Evolutionary conservation across 2,329 filamentous ascomycete species (phyloP), one percentile per base, ranked within the genome.

Genomic region (Sporothrix humicola): DNA sequence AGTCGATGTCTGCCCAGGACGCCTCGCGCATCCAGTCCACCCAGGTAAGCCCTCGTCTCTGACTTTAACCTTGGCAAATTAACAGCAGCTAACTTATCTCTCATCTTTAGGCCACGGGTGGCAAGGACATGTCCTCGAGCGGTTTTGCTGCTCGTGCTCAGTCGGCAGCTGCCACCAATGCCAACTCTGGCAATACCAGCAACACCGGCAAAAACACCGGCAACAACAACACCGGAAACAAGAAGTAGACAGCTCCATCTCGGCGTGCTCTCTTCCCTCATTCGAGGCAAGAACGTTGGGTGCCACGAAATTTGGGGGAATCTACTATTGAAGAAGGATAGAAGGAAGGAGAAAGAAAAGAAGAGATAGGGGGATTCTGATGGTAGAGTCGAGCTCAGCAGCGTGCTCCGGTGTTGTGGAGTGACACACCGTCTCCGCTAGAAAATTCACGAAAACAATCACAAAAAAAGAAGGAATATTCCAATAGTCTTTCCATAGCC

Each of bases 61-160:
- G 4, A 46, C 6, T 8, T 15, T 6, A 12, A 13, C 15, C 42
- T 48, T 42, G 12, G 10, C 13, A 2, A 12, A 20, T 8, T 8
- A 10, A 10, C 4, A 26, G 15, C n/a, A 20, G 7, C 13, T 44
- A 37, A 61, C 31, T 7, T 15, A 23, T 10, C n/a, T 46, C 15
- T 4, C 15, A 10, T 17, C 17, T 44, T 17, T 23, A 65, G 61
- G n/a, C 42, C 9, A 20, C 20, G 9, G 42, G 61, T 10, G 61
- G 61, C n/a, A 65, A 65, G 61, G 42, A 65, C 12, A 46, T 46
- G 61, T 65, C 61, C 2, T 65, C 61, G 3, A 13, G 42, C 4
- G 42, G 61, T 1, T 65, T 65, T 48, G 8, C 37, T 2, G 61
- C 61, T 9, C n/a, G n/a, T 0, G 61, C 61, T 5, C 61, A 65